Evolutionary conservation across 331 rosid genomes (phyloP).

Genomic region (Prunus yedoensis): DNA sequence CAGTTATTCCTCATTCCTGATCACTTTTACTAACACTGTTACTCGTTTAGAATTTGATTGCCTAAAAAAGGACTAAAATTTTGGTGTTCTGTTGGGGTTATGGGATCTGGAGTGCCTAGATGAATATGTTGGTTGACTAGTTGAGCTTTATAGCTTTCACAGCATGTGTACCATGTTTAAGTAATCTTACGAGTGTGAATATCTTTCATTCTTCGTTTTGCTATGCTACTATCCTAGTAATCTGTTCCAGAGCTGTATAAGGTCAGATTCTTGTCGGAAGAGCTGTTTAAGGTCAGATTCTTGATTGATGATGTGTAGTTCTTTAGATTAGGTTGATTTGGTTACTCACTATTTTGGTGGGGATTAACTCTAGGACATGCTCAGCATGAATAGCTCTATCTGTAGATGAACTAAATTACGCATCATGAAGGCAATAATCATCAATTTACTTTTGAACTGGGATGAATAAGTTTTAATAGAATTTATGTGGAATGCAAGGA

Average conservation of each 20-base stretch:
- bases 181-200: neutral
- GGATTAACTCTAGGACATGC: neutral
- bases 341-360: slow-evolving; percentile 4
- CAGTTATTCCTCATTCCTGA: neutral
- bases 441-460: no score
- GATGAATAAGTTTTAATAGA: neutral
- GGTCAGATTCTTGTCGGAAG: no score
- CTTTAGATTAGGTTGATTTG: neutral
- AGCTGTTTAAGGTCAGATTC: neutral
- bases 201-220: neutral
- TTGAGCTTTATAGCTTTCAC: neutral
- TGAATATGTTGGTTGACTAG: neutral
- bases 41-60: neutral
- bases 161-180: neutral
- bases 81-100: neutral
- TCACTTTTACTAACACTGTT: neutral
- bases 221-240: neutral
- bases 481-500: neutral
- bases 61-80: neutral
- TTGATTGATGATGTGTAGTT: neutral
- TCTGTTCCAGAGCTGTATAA: neutral
- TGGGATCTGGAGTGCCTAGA: slow-evolving; percentile 7
- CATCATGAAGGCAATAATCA: neutral
- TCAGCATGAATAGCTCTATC: neutral
- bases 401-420: neutral